Percentiles rank a stretch among this genome's conserved stretches.
These are phyloP conservation scores for Russula abietina DNA, from an alignment of 768 basidiomycete species.

Conservation along the genomic window DNA sequence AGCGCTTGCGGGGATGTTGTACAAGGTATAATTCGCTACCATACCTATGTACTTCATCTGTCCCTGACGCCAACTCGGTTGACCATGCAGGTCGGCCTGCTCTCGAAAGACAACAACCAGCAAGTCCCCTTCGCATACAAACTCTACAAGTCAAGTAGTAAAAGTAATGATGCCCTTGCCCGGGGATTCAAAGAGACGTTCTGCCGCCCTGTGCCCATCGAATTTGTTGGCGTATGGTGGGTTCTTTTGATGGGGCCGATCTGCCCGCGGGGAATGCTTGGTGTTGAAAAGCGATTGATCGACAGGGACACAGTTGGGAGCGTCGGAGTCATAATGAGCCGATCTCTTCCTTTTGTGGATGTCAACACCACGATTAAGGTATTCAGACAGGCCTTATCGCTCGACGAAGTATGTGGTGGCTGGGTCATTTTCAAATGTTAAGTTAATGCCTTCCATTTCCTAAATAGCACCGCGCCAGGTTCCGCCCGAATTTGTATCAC, in stretches of 20 bases:
- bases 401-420: slow-evolving; percentile 54
- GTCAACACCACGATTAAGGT: slow-evolving; percentile 57
- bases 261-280: not conserved
- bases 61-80: not conserved
- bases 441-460: not conserved
- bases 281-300: not conserved
- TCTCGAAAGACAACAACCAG: slow-evolving; percentile 59
- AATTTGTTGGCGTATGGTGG: slow-evolving; percentile 79
- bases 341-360: slow-evolving; percentile 60
- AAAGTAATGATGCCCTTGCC: slow-evolving; percentile 41
- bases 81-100: slow-evolving; percentile 54
- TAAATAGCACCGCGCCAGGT: slow-evolving; percentile 57
- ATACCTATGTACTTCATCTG: not conserved
- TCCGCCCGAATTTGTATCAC: slow-evolving; percentile 59
- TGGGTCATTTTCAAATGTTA: not conserved
- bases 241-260: not conserved
- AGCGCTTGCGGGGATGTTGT: slow-evolving; percentile 67
- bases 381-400: slow-evolving; percentile 71
- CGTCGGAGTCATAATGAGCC: slow-evolving; percentile 58
- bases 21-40: slow-evolving; percentile 43
- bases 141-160: slow-evolving; percentile 53
- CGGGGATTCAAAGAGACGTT: slow-evolving; percentile 70
- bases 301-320: slow-evolving; percentile 74
- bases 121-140: slow-evolving; percentile 73
- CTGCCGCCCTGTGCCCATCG: slow-evolving; percentile 58